Evolutionary conservation across 1,284 basidiomycete species (phyloP), one percentile per base, ranked within the genome.

Genomic region (Ustilago xerochloae): DNA sequence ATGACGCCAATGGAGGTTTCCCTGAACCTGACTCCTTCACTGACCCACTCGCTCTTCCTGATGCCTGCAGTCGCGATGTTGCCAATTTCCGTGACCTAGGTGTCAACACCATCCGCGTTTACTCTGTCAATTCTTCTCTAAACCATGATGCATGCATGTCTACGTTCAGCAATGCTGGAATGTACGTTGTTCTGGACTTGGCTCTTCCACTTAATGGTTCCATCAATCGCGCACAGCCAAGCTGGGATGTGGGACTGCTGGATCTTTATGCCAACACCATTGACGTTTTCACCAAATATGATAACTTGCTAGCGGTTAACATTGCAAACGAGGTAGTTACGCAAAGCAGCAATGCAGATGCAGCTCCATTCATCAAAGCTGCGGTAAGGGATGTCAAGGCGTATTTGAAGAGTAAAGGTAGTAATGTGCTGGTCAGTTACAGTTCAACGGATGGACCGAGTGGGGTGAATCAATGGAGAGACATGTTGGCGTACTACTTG

Each of bases 171-270:
- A 86, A 86, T 38, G 92, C 92, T 39, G 91, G 91, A 38, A 96
- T 96, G 71, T 96, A 96, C 84, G 89, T 92, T 55, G 91, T 96
- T 90, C 93, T 96, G 70, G 94, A 96, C 84, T 87, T 96, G 49
- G 89, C 92, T 1, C 87, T 94, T 10, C 93, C 93, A 16, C 85
- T 91, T 35, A 94, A 93, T 79, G 93, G 93, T 39, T 93, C 91
- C 32, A 93, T 95, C 67, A 89, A 94, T 85, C 90, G 93, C 29
- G 82, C 86, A 26, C 83, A 87, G 24, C 93, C 94, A 0, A 85
- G 90, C 0, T 97, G 94, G 94, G 89, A 91, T 1, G 92, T 92
- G 8, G 91, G 90, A 82, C 86, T 96, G n/a, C 86, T 93, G 36
- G 87, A 93, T 84, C 87, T 90, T 64, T 96, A 95, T 85, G 88